Conservation (phyloP, 345 rosid species). For the Trapa incisa region DNA sequence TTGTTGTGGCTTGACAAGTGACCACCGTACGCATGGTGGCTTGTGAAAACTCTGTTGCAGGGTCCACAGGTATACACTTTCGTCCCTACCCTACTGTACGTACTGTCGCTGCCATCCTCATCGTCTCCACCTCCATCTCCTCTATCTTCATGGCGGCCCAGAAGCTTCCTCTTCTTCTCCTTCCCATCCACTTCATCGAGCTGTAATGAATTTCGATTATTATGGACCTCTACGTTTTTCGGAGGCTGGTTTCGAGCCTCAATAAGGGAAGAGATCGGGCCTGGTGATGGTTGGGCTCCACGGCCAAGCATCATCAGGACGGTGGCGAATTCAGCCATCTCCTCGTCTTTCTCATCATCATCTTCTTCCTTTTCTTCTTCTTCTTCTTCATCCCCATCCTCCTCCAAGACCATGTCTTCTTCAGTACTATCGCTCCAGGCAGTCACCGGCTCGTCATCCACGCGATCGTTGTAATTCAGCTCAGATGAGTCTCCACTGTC, state of each 20-base stretch:
- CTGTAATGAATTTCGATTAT: too few species aligned
- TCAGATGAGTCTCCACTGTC: too few species aligned
- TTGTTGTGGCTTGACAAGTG: conserved; percentile 46
- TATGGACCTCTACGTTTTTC: too few species aligned
- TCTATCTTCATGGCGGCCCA: background rate
- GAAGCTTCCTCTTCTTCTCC: background rate
- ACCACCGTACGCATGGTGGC: conserved; percentile 46
- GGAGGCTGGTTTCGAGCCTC: background rate
- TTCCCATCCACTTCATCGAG: background rate
- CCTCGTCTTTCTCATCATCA: background rate
- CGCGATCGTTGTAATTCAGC: background rate
- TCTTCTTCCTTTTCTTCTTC: background rate
- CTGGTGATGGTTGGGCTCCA: background rate
- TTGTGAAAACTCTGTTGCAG: conserved; percentile 32
- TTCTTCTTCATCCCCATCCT: too few species aligned
- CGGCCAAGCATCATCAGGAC: background rate
- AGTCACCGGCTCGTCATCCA: background rate
- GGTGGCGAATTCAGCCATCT: background rate
- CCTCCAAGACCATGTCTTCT: too few species aligned
- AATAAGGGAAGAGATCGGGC: background rate
- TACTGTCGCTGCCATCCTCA: background rate
- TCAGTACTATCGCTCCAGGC: background rate
- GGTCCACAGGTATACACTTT: conserved; percentile 19
- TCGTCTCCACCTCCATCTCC: background rate
- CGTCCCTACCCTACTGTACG: conserved; percentile 15